phyloP scores from a whole-genome alignment of 208 protist species.

The Trichomonas gallinae region DNA sequence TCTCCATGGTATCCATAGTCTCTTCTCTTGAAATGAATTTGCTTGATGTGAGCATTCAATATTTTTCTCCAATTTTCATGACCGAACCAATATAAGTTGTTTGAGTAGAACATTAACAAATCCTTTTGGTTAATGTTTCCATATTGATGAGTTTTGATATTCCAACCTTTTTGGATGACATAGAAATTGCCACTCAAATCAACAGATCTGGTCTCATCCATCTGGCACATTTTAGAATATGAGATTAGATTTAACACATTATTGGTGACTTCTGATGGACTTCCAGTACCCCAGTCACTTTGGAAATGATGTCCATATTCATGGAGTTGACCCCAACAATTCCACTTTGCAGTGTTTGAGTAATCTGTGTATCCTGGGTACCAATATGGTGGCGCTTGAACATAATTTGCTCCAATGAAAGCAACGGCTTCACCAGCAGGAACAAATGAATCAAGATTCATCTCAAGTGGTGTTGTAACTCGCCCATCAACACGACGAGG shows the following conservation, averaged over 20 bases:
- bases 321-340: not conserved
- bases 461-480: not conserved
- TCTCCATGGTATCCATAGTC: not conserved
- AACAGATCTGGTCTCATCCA: not conserved
- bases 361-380: no score
- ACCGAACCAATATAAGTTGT: not conserved
- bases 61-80: not conserved
- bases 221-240: not conserved
- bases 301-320: not conserved
- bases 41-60: not conserved
- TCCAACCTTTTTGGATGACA: not conserved
- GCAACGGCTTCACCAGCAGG: not conserved
- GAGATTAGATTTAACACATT: not conserved
- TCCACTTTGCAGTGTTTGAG: not conserved
- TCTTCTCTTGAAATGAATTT: not conserved
- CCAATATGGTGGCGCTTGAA: not conserved
- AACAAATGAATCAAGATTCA: not conserved
- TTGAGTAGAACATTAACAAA: not conserved
- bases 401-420: not conserved
- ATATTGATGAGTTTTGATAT: not conserved
- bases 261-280: not conserved
- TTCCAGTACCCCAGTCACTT: not conserved
- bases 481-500: not conserved
- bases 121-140: not conserved
- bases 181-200: not conserved